Evolutionary conservation across 2,329 filamentous ascomycete species (phyloP), one percentile per base, ranked within the genome.

Genomic region (Trichoderma gracile): DNA sequence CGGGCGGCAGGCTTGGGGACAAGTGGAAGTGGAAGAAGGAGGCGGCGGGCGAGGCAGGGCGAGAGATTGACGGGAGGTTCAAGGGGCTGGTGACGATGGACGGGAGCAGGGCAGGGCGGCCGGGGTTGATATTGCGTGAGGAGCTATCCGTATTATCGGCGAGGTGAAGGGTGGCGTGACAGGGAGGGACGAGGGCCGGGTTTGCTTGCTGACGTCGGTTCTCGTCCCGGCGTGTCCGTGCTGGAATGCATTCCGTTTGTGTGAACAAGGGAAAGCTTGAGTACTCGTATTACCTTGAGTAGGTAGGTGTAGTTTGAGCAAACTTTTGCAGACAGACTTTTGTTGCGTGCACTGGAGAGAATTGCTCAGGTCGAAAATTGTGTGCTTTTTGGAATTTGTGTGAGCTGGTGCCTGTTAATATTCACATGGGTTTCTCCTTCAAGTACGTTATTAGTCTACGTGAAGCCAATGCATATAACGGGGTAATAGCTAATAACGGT

Each of bases 1-100:
- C 76, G 7, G 79, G 79, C 0, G 72, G 77, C 3, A 82, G 83
- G 59, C 84, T 92, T 69, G 78, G 77, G 43, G 73, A 77, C 1
- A 86, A 86, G 71, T 87, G 84, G 84, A 80, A 81, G 33, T 91
- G 89, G 81, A 92, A 87, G 81, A 79, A 80, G 61, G 83, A 84
- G 70, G 73, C 78, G 67, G 71, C 73, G 15, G 78, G 78, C 64
- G 69, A 70, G 10, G 73, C 68, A 7, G 75, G 75, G 50, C 68
- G 72, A 66, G 68, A 73, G 61, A 73, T 74, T 66, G 65, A 78
- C 65, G 74, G 78, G 33, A 73, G 72, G 42, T 79, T 78, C 52
- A 71, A 69, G 30, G 74, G 75, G 1, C 71, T 85, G 17, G 73
- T 78, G 30, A 86, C 82, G 0, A 78, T 83, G 66, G 84, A 86